These are phyloP conservation scores for Gnetum montanum DNA, from an alignment of 75 land plant genomes.

Conservation along the genomic window DNA sequence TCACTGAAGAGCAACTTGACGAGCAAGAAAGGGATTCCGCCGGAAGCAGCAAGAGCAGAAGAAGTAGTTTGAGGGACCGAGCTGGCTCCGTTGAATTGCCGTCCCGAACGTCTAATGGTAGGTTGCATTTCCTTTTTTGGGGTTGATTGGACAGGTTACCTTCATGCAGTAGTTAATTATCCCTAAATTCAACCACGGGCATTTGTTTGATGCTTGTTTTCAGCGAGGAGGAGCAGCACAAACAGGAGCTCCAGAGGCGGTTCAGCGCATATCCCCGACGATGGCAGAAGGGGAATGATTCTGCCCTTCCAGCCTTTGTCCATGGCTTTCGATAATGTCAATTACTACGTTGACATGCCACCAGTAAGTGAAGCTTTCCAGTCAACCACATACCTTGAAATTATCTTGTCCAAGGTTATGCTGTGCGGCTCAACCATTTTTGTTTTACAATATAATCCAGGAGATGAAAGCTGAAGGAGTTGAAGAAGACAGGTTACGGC, in stretches of 20 bases:
- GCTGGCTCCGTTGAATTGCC: slow-evolving; percentile 14
- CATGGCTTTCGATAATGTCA: slow-evolving; percentile 20
- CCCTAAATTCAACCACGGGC: too few relatives aligned
- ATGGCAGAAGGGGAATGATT: slow-evolving; percentile 22
- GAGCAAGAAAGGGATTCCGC: slow-evolving; percentile 14
- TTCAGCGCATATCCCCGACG: too few relatives aligned
- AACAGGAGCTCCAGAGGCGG: too few relatives aligned
- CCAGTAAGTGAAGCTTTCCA: slow-evolving; percentile 22
- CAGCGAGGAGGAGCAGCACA: too few relatives aligned
- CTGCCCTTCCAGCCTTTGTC: slow-evolving; percentile 30
- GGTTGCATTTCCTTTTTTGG: not conserved
- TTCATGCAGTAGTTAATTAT: too few relatives aligned
- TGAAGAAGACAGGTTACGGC: slow-evolving; percentile 39
- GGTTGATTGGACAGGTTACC: slow-evolving; percentile 23
- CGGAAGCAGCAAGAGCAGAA: slow-evolving; percentile 2
- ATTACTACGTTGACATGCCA: slow-evolving; percentile 41
- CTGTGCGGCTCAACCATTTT: too few relatives aligned
- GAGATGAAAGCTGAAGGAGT: slow-evolving; percentile 71
- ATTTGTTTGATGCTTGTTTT: too few relatives aligned
- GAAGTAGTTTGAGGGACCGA: not conserved
- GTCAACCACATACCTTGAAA: slow-evolving; percentile 36
- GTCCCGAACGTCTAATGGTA: slow-evolving; percentile 21
- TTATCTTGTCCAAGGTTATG: too few relatives aligned
- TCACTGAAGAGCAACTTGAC: slow-evolving; percentile 29
- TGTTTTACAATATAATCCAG: too few relatives aligned